Evolutionary conservation across 306 rosid species (phyloP).

Genomic region (Albizia julibrissin): DNA sequence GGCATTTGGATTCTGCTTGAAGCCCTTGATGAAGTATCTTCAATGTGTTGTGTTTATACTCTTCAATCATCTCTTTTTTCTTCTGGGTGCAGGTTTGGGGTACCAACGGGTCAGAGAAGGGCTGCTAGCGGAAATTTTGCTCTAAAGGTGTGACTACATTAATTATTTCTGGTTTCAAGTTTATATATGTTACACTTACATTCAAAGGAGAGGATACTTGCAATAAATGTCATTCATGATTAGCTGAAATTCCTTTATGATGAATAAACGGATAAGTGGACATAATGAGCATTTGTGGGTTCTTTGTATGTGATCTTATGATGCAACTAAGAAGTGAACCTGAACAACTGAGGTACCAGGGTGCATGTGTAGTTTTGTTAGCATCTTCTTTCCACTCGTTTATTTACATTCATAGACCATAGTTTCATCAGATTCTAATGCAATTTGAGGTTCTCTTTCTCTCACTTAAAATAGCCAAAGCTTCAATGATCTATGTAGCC

Average conservation of each 20-base stretch:
- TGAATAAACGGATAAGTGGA: not conserved
- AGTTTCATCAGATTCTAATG: not conserved
- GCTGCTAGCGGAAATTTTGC: conserved; percentile 49
- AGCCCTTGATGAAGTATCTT: conserved; percentile 25
- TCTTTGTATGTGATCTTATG: not conserved
- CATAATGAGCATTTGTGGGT: not conserved
- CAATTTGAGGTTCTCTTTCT: not conserved
- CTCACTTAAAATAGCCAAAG: not conserved
- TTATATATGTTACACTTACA: conserved; percentile 6
- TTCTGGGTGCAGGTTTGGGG: conserved; percentile 64
- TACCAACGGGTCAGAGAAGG: conserved; percentile 56
- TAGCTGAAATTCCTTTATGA: not conserved
- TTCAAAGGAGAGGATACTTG: not conserved
- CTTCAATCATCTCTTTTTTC: conserved; percentile 31
- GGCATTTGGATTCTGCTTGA: conserved; percentile 25
- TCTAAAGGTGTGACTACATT: conserved; percentile 52
- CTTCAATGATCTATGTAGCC: not conserved
- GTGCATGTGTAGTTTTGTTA: not conserved
- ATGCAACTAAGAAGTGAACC: not conserved
- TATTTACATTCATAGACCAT: not conserved
- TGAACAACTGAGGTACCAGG: not conserved
- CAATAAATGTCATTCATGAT: not conserved
- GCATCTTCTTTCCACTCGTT: not conserved
- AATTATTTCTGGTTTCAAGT: conserved; percentile 17
- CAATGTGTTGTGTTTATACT: conserved; percentile 9